Base-by-base conservation (phyloP, 306 rosid genomes). In the Crotalaria pallida region DNA sequence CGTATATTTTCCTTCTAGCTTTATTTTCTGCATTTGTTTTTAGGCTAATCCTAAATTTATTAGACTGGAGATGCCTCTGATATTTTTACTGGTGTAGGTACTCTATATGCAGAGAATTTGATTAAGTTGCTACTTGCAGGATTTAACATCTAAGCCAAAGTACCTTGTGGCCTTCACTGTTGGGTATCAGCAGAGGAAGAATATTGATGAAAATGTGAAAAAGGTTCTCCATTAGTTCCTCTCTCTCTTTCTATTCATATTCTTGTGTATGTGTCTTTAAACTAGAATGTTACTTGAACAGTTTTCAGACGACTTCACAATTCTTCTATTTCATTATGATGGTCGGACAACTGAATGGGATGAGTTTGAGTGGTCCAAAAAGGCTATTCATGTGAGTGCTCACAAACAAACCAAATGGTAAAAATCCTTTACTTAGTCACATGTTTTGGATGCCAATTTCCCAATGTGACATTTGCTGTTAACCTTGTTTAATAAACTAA, bases 91-190 rank as follows among this genome's bases (percentile, higher is more conserved):
- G 64, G 47, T 53, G 48, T 58, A 26, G 47, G 23, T 58, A 58
- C 55, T 72, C 36, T 21, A 58, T 65, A 55, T 23, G 61, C 69
- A 52, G 66, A 57, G 58, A 33, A 67, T 75, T 61, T 81, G 66
- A 79, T 84, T 68, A 50, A 81, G 82, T 62, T 72, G 24, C 47
- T 62, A 60, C 61, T 80, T 76, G 79, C 98, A 94, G 99, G 99
- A 94, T 79, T 91, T 94, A 67, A 83, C 87, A 15, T 79, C 50
- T 78, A 88, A 86, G 75, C 97, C 96, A 10, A 89, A 82, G 73
- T 94, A 91, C 83, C 96, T 94, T 33, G 99, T 94, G 56, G 80
- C 99, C 80, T 94, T 94, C 80, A 94, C 99, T 48, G 99, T 91
- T 62, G 97, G 99, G 53, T 79, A 83, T 69, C 76, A 84, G 51